phyloP scores from a whole-genome alignment of 2,329 filamentous ascomycete species.

The Teratosphaeriaceae sp. region DNA sequence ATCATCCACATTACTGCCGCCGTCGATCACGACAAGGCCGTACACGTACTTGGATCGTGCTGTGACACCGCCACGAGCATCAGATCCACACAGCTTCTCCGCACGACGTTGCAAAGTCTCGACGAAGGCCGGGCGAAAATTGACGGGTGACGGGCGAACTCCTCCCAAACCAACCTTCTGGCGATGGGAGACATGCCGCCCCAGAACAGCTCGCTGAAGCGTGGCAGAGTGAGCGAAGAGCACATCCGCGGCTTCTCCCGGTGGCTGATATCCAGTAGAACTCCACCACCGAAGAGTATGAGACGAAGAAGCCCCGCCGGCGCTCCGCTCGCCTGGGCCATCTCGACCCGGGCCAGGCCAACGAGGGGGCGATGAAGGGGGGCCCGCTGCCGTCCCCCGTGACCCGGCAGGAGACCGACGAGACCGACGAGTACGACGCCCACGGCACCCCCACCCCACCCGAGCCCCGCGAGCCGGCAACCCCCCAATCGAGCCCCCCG shows the following conservation, averaged over 20 bases:
- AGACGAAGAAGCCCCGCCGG: slow-evolving; percentile 79
- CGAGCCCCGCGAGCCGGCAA: slow-evolving; percentile 35
- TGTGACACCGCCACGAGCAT: too few relatives aligned
- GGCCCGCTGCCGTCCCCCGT: slow-evolving; percentile 75
- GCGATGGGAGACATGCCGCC: slow-evolving; percentile 19
- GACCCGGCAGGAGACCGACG: slow-evolving; percentile 60
- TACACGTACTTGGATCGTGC: too few relatives aligned
- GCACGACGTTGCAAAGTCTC: too few relatives aligned
- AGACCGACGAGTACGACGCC: slow-evolving; percentile 55
- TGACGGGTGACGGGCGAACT: too few relatives aligned
- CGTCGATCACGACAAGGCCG: too few relatives aligned
- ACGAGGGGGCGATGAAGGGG: slow-evolving; percentile 43
- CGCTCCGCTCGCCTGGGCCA: slow-evolving; percentile 62
- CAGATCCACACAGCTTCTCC: too few relatives aligned
- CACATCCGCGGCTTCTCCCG: slow-evolving; percentile 5
- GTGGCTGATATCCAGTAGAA: slow-evolving; percentile 45
- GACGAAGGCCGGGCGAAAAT: too few relatives aligned
- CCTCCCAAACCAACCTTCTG: too few relatives aligned
- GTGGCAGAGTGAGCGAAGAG: slow-evolving; percentile 54
- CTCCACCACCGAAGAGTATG: slow-evolving; percentile 57
- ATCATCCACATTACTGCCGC: too few relatives aligned
- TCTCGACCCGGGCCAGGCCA: slow-evolving; percentile 15
- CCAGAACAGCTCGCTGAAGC: slow-evolving; percentile 82
- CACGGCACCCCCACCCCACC: slow-evolving; percentile 60
- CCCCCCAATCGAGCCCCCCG: slow-evolving; percentile 33